A percentile compares a stretch with the other conserved stretches of the same genome.
Evolutionary conservation across 495 filamentous ascomycete genomes (phyloP).

Genomic region (Daldinia decipiens): DNA sequence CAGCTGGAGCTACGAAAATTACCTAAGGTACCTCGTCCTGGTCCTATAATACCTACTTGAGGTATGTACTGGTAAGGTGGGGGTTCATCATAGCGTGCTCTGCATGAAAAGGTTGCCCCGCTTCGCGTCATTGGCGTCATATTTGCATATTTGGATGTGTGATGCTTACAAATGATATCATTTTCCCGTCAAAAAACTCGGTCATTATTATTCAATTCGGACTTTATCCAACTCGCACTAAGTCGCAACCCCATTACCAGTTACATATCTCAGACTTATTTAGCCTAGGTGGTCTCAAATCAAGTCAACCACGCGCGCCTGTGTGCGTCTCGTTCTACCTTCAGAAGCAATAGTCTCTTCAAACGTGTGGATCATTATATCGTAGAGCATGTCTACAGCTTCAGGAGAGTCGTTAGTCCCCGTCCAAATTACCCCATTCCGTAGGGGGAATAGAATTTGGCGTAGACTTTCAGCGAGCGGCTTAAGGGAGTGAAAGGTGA

Average conservation of each 20-base stretch:
- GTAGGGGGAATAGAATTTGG: neutral
- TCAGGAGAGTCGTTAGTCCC: neutral
- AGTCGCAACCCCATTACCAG: too few species aligned
- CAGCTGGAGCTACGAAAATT: neutral
- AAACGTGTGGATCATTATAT: neutral
- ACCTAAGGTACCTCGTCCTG: slow-evolving; percentile 18
- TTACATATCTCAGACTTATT: too few species aligned
- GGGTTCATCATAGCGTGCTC: slow-evolving; percentile 15
- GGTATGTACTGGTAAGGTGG: slow-evolving; percentile 21
- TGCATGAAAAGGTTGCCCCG: slow-evolving; percentile 30
- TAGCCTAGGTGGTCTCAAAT: too few species aligned
- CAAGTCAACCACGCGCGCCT: too few species aligned
- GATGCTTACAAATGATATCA: slow-evolving; percentile 51
- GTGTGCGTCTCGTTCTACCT: neutral
- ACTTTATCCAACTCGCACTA: slow-evolving; percentile 26
- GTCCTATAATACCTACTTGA: too few species aligned
- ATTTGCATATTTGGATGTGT: slow-evolving; percentile 34
- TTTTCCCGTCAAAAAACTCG: slow-evolving; percentile 32
- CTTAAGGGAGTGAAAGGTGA: neutral
- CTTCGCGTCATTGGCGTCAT: slow-evolving; percentile 45
- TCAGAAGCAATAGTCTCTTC: neutral
- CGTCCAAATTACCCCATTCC: neutral
- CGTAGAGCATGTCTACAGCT: neutral
- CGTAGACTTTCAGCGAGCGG: neutral
- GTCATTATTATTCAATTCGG: slow-evolving; percentile 22